Evolutionary conservation across 345 rosid genomes (phyloP), one percentile per base, ranked within the genome.

Genomic region (Eucalyptus tenuipes): DNA sequence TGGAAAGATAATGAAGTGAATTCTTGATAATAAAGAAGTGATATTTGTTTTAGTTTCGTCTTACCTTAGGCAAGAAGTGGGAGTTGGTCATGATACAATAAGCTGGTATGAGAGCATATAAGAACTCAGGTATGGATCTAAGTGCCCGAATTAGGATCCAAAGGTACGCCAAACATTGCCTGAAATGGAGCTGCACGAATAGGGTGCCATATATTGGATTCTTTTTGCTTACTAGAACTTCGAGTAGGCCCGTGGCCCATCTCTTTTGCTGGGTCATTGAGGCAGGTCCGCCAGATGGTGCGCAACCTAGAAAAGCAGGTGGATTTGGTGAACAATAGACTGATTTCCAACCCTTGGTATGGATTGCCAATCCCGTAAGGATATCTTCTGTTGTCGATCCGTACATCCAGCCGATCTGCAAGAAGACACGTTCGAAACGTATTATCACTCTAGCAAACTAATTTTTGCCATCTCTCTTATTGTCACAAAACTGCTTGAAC

Each of bases 211-310:
- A 13, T 17, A 95, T 87, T 1, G 97, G 98, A 90, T 49, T 93
- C 15, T 49, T 89, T 55, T 86, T 89, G 90, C 90, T 90, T 66
- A 94, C 82, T 75, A 94, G 86, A 49, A 93, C 53, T 90, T 96
- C 97, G 13, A 94, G 94, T 24, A 93, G 10, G 12, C 98, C 99
- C 0, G 96, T 93, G 25, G 92, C 88, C 98, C 98, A 97, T 85
- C 97, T 92, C 87, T 94, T 94, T 44, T 91, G 91, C 45, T 96
- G 98, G 75, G 86, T 64, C 95, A 96, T 84, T 1, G 91, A 85
- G 10, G 85, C 90, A 0, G 96, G 94, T 9, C 94, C 93, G 22
- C 91, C 88, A 0, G 91, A 24, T 0, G 97, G 97, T 20, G 93
- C 90, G 86, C 94, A 94, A 0, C 99, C 98, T 24, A 94, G 85